These are phyloP conservation scores for Aspergillus ustus DNA, from an alignment of 2,329 filamentous ascomycete genomes.

Conservation along the genomic window DNA sequence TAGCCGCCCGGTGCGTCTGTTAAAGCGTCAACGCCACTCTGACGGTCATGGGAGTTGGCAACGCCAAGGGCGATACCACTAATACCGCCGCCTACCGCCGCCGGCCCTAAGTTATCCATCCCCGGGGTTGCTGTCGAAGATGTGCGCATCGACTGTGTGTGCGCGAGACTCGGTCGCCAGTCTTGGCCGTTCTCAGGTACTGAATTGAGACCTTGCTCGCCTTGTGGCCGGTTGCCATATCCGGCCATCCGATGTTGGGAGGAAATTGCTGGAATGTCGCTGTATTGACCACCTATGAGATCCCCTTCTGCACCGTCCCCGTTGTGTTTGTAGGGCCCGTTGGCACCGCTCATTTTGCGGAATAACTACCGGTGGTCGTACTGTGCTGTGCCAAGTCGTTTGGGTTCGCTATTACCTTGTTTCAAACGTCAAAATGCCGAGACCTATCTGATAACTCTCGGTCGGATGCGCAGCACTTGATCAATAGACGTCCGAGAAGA, in stretches of 20 bases:
- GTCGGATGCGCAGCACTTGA: not conserved
- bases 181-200: slow-evolving; percentile 19
- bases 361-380: not conserved
- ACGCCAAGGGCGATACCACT: slow-evolving; percentile 69
- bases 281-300: slow-evolving; percentile 12
- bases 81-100: slow-evolving; percentile 67
- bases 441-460: not conserved
- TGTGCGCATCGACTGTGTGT: slow-evolving; percentile 39
- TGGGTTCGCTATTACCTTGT: not conserved
- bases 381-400: not conserved
- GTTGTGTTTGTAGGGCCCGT: slow-evolving; percentile 1
- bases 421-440: not conserved
- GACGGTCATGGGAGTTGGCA: slow-evolving; percentile 66
- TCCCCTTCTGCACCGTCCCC: slow-evolving; percentile 3
- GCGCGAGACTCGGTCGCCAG: slow-evolving; percentile 23
- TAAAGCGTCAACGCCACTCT: slow-evolving; percentile 68
- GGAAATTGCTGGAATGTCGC: slow-evolving; percentile 20
- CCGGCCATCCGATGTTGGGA: slow-evolving; percentile 14
- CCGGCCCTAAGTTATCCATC: slow-evolving; percentile 68
- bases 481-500: not conserved
- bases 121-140: slow-evolving; percentile 60
- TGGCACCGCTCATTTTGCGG: slow-evolving; percentile 1
- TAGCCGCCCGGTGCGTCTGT: slow-evolving; percentile 33
- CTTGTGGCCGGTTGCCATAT: slow-evolving; percentile 1
- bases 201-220: slow-evolving; percentile 19